phyloP scores from a whole-genome alignment of 2,329 filamentous ascomycete species.

The Magnaporthiopsis poae region DNA sequence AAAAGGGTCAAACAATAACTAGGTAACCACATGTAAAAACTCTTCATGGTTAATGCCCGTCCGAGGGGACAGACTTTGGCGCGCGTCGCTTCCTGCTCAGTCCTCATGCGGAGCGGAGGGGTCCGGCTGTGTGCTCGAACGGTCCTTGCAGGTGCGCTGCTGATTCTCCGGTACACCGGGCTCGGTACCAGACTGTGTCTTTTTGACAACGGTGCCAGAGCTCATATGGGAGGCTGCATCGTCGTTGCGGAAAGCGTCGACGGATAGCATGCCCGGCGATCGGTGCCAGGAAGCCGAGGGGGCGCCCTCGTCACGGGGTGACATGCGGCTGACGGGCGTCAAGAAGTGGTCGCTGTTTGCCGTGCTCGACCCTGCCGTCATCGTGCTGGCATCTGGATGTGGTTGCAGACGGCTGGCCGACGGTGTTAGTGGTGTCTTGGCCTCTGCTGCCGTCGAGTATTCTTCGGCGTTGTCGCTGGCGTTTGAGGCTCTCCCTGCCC shows the following conservation, averaged over 20 bases:
- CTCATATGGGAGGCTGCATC: conserved; percentile 2
- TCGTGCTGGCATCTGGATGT: neutral
- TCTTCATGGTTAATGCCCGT: neutral
- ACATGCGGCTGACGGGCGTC: neutral
- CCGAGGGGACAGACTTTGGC: neutral
- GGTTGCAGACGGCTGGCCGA: neutral
- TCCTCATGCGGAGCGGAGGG: neutral
- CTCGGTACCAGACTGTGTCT: neutral
- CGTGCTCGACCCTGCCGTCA: neutral
- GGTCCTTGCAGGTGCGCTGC: neutral
- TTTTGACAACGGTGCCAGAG: neutral
- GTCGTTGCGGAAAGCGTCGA: conserved; percentile 7
- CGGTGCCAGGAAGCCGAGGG: no score
- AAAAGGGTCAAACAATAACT: no score
- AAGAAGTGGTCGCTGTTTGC: neutral
- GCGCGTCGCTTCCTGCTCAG: neutral
- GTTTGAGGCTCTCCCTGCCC: neutral
- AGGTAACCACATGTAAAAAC: neutral
- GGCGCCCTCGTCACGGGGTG: neutral
- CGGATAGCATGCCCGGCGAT: neutral
- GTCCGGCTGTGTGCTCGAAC: neutral
- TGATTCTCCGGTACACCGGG: neutral
- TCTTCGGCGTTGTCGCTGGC: neutral
- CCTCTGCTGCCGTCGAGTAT: neutral
- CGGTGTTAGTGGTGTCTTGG: neutral